A percentile compares a stretch with the other conserved stretches of the same genome.
Conservation (phyloP, 768 basidiomycete genomes). For the Tylopilus plumbeoviolaceoides region DNA sequence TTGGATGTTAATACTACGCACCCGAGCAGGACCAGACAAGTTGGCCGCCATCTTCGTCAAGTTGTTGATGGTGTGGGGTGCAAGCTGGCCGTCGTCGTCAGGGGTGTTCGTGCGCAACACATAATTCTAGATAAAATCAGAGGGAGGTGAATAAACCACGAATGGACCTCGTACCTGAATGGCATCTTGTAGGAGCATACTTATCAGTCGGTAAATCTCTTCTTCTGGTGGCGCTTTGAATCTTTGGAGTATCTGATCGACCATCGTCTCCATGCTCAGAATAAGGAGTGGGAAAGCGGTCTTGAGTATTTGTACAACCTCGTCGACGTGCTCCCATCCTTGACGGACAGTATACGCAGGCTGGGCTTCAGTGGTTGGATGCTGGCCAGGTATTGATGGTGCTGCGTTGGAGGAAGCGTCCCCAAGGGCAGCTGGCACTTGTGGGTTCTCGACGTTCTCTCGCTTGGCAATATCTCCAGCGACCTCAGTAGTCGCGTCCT, state of each 20-base stretch:
- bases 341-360: constrained; percentile 46
- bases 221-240: constrained; percentile 91
- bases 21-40: constrained; percentile 54
- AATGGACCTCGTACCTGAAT: constrained; percentile 53
- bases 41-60: constrained; percentile 58
- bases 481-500: constrained; percentile 27
- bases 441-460: constrained; percentile 25
- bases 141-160: background rate
- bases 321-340: constrained; percentile 89
- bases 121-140: constrained; percentile 48
- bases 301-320: constrained; percentile 89
- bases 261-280: constrained; percentile 93
- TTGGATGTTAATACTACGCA: constrained; percentile 29
- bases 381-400: constrained; percentile 12
- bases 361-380: constrained; percentile 20
- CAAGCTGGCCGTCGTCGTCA: constrained; percentile 67
- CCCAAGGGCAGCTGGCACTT: constrained; percentile 9
- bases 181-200: constrained; percentile 83
- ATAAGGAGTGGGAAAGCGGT: constrained; percentile 94
- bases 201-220: constrained; percentile 88
- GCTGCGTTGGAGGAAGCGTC: constrained; percentile 16
- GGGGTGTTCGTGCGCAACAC: constrained; percentile 58
- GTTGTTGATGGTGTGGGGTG: constrained; percentile 49
- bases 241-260: constrained; percentile 86
- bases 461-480: constrained; percentile 26